A percentile compares a stretch with the other conserved stretches of the same genome.
Conservation (phyloP, 106 monocot species). For the Platanthera zijinensis region DNA sequence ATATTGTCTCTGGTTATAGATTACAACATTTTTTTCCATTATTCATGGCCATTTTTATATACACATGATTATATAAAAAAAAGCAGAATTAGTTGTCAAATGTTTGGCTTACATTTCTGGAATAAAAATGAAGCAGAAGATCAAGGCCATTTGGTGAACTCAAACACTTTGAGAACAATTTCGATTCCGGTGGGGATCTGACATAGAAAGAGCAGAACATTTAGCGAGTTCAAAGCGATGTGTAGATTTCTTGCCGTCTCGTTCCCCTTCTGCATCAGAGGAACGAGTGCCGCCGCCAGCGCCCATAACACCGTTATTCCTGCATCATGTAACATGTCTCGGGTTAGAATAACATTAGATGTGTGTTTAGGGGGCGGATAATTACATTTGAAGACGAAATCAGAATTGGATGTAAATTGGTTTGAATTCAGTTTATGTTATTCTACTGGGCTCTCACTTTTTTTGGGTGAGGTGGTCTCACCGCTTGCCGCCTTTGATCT, state of each 20-base stretch:
- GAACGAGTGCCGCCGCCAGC: constrained; percentile 69
- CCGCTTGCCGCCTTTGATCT: too few relatives aligned
- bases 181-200: constrained; percentile 91
- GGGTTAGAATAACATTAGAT: neutral
- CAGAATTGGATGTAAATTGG: too few relatives aligned
- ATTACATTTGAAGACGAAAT: too few relatives aligned
- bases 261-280: constrained; percentile 88
- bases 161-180: constrained; percentile 69
- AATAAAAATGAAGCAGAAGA: neutral
- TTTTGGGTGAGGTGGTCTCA: too few relatives aligned
- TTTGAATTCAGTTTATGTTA: too few relatives aligned
- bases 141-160: constrained; percentile 88
- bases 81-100: too few relatives aligned
- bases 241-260: constrained; percentile 83
- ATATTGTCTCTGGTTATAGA: too few relatives aligned
- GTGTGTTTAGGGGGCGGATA: too few relatives aligned
- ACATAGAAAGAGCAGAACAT: constrained; percentile 75
- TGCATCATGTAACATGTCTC: constrained; percentile 17
- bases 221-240: constrained; percentile 69
- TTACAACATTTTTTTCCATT: too few relatives aligned
- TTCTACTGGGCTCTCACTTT: too few relatives aligned
- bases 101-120: neutral
- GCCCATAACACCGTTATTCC: constrained; percentile 92
- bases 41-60: too few relatives aligned
- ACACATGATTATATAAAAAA: too few relatives aligned